Evolutionary conservation across 1,284 basidiomycete genomes (phyloP), one percentile per base, ranked within the genome.

Genomic region (Laetiporus sulphureus): DNA sequence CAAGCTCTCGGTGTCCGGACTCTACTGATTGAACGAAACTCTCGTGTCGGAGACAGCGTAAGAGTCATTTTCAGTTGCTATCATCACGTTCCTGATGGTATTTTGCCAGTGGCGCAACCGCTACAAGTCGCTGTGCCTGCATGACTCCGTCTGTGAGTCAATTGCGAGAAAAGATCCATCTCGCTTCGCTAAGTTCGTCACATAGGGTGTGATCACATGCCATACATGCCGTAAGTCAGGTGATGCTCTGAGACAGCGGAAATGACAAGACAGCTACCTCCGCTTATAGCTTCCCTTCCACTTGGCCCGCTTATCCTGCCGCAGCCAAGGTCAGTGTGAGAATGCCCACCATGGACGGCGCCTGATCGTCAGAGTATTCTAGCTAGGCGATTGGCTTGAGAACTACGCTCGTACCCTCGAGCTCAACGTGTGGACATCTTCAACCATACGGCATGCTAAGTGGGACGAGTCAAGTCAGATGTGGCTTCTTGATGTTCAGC

Each of bases 71-170:
- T 10, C 15, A 18, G 10, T 33, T 36, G 12, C 32, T 33, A 11
- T 8, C 18, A 18, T 18, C 10, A 33, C 15, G 15, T 5, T 16
- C 8, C 15, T 36, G 16, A 36, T 36, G 11, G 20, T 20, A 36
- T 8, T 10, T 22, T 22, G 16, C 13, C 18, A 38, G 38, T 46
- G 45, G 45, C 25, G 45, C 11, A 22, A 42, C 16, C 40, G 45
- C 8, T 46, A 65, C 49, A 65, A 74, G 36, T 68, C 72, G 4
- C 59, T 79, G n/a, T 77, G 69, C 44, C 61, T 82, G 15, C 77
- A 82, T 53, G 73, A 76, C 54, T 71, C 77, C 12, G 73, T 79
- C 21, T 76, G 74, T 77, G 43, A 63, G 72, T 66, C 10, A 29
- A 15, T n/a, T 41, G 4, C 19, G 3, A 33, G 16, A 33, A 8